Evolutionary conservation across 2,329 filamentous ascomycete genomes (phyloP), one percentile per base, ranked within the genome.

Genomic region (Scolecobasidium constrictum): DNA sequence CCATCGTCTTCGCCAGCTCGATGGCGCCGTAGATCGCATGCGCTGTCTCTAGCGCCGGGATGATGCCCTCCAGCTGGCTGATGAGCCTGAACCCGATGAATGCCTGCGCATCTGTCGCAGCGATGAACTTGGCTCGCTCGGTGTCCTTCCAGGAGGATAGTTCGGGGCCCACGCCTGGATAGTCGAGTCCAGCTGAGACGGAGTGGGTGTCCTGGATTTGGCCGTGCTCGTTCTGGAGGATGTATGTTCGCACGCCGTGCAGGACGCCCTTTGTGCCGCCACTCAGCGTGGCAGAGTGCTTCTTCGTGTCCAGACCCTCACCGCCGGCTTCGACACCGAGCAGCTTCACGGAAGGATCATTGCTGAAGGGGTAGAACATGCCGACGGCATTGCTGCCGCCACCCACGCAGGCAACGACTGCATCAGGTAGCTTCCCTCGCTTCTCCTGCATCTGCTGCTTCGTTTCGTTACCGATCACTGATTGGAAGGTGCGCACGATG

Each of bases 281-380:
- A 2, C 81, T 78, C 15, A 98, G 73, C 1, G 92, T 96, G 1
- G 92, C 92, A 38, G 82, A 85, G 66, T 98, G 92, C 37, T 85
- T 78, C 5, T 67, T 62, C 1, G 92, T 96, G 46, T 95, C 83
- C 13, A 96, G 58, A 47, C 92, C 92, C 54, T 96, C 92, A 48
- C 92, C 92, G 31, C 86, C 92, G 11, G 92, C 92, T 68, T 98
- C 92, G 2, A 98, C 88, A 50, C 92, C 92, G 11, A 96, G 71
- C 3, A 95, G 75, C 66, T 88, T 87, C 47, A 98, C 92, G 47
- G 73, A 80, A 0, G 74, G 73, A 55, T 98, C 90, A 34, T 86
- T 78, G 49, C 83, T 74, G 67, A 98, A 98, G 41, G 92, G 92
- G 64, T 90, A 93, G 70, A 98, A 98, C 88, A 96, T 98, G 66